Conservation (phyloP, 1,284 basidiomycete species). For the Ganoderma lucidum region DNA sequence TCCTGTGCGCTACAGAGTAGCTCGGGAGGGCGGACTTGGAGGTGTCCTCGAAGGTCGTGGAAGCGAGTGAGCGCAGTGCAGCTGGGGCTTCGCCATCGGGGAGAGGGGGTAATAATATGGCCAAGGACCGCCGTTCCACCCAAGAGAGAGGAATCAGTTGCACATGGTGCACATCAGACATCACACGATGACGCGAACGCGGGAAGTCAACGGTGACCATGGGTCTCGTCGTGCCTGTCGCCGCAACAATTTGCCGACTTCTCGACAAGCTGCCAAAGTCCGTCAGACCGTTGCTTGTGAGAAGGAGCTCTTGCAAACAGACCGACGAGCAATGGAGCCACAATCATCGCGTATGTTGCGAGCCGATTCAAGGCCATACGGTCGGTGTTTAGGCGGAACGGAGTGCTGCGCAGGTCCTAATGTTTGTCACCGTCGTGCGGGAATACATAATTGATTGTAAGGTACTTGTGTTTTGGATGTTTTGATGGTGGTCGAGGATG, state of each 20-base stretch:
- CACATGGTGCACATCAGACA: conserved; percentile 24
- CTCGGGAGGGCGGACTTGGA: conserved; percentile 11
- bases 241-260: background rate
- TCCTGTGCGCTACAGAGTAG: conserved; percentile 16
- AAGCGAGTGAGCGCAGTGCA: conserved; percentile 13
- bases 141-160: conserved; percentile 11
- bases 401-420: background rate
- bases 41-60: conserved; percentile 16
- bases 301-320: background rate
- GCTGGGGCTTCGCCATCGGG: conserved; percentile 9
- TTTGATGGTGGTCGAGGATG: background rate
- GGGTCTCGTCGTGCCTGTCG: background rate
- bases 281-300: background rate
- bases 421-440: background rate
- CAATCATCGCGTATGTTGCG: background rate
- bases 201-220: conserved; percentile 1
- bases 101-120: conserved; percentile 9
- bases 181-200: conserved; percentile 10
- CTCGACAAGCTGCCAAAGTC: background rate
- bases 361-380: background rate
- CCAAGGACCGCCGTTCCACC: background rate
- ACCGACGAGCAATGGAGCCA: background rate
- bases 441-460: background rate
- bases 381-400: background rate
- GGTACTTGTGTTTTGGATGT: background rate